Percentiles rank a stretch among this genome's conserved stretches.
Conservation (phyloP, 2,329 filamentous ascomycete genomes). For the Sodiomyces alkalinus region DNA sequence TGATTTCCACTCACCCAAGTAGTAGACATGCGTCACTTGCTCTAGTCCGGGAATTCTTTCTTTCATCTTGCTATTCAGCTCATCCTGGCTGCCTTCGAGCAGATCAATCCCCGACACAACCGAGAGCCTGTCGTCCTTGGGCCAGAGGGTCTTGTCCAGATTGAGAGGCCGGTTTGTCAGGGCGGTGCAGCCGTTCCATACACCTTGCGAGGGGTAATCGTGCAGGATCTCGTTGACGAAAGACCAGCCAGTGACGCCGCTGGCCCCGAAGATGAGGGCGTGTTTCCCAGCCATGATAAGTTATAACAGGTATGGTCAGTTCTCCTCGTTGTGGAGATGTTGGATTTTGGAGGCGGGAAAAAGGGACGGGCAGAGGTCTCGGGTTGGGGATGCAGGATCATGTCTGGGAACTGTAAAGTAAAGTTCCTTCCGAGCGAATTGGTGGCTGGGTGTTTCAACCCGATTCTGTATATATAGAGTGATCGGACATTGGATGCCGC, state of each 20-base stretch:
- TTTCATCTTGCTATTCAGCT: constrained; percentile 18
- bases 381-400: too few relatives aligned
- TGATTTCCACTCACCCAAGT: constrained; percentile 14
- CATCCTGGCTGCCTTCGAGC: constrained; percentile 20
- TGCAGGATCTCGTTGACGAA: constrained; percentile 9
- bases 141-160: constrained; percentile 18
- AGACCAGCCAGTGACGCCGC: constrained; percentile 10
- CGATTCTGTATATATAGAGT: too few relatives aligned
- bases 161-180: constrained; percentile 12
- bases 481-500: too few relatives aligned
- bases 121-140: constrained; percentile 20
- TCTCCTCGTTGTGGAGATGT: too few relatives aligned
- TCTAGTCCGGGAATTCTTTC: constrained; percentile 17
- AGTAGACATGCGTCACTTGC: constrained; percentile 27
- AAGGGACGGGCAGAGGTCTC: too few relatives aligned
- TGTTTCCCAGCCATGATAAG: constrained; percentile 1
- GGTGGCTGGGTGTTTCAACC: too few relatives aligned
- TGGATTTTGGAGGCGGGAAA: too few relatives aligned
- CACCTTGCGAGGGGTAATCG: constrained; percentile 9
- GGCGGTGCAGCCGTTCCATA: constrained; percentile 10
- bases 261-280: constrained; percentile 9
- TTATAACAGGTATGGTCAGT: too few relatives aligned
- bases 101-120: constrained; percentile 26
- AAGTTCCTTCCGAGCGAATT: too few relatives aligned
- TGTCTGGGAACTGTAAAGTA: too few relatives aligned